Conservation (phyloP, 768 basidiomycete species). For the Hygrophorus pudorinus region DNA sequence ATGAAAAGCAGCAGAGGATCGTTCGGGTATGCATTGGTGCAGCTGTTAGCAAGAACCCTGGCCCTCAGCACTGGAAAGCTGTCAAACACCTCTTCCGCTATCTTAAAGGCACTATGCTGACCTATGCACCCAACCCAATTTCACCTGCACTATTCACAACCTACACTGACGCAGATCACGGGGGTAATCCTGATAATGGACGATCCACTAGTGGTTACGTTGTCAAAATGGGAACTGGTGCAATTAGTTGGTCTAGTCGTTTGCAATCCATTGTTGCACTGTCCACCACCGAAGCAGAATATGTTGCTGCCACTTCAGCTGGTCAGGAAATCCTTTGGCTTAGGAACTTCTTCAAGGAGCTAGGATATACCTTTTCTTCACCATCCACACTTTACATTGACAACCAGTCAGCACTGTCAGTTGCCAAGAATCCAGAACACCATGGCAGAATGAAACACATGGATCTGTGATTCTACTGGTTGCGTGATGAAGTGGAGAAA, state of each 20-base stretch:
- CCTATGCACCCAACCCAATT: slow-evolving; percentile 8
- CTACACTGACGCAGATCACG: slow-evolving; percentile 21
- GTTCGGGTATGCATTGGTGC: too few species aligned
- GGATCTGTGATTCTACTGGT: slow-evolving; percentile 17
- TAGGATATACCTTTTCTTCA: slow-evolving; percentile 11
- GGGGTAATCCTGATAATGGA: slow-evolving; percentile 19
- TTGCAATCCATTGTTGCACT: slow-evolving; percentile 29
- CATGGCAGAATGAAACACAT: slow-evolving; percentile 22
- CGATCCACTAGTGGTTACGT: slow-evolving; percentile 28
- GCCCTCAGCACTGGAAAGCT: slow-evolving; percentile 24
- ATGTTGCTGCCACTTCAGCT: slow-evolving; percentile 23
- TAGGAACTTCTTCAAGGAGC: slow-evolving; percentile 18
- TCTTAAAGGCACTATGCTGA: slow-evolving; percentile 24
- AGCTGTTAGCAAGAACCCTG: slow-evolving; percentile 18
- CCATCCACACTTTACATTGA: slow-evolving; percentile 22
- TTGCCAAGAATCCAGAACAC: slow-evolving; percentile 27
- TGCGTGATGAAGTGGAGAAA: slow-evolving; percentile 13
- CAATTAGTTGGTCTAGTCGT: slow-evolving; percentile 27
- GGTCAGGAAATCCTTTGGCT: slow-evolving; percentile 23
- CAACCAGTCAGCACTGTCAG: slow-evolving; percentile 24
- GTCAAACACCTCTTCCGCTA: slow-evolving; percentile 26
- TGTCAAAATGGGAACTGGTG: slow-evolving; percentile 23
- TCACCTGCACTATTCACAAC: slow-evolving; percentile 10
- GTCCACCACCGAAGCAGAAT: too few species aligned
- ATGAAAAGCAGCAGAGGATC: too few species aligned